phyloP scores from a whole-genome alignment of 176 grass and related monocot genomes.

The Carex scoparia region DNA sequence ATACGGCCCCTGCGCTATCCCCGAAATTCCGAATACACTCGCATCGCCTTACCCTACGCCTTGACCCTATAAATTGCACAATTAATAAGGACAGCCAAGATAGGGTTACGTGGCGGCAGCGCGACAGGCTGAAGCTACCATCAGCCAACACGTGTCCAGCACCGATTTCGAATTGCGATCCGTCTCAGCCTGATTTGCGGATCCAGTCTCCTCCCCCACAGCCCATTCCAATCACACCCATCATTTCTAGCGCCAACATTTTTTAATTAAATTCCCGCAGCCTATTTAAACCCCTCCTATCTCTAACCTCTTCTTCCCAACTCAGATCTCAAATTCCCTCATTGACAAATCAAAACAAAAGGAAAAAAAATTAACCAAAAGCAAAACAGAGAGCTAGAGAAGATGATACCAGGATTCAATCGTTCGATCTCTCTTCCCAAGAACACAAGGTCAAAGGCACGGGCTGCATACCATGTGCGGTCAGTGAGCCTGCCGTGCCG shows the following conservation, averaged over 20 bases:
- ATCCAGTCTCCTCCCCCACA: background rate
- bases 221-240: background rate
- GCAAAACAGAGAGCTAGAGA: background rate
- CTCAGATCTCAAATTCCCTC: background rate
- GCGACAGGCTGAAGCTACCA: background rate
- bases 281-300: conserved; percentile 1
- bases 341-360: background rate
- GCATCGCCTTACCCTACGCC: background rate
- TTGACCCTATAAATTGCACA: background rate
- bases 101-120: background rate
- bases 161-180: background rate
- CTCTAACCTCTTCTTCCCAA: background rate
- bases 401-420: conserved; percentile 42
- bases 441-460: conserved; percentile 19
- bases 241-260: background rate
- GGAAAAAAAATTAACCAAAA: background rate
- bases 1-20: too few species aligned
- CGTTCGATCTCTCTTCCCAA: conserved; percentile 58
- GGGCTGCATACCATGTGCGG: conserved; percentile 27
- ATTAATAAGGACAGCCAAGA: background rate
- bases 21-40: too few species aligned
- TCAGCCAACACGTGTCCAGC: background rate
- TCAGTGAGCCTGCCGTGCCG: conserved; percentile 53
- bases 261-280: background rate
- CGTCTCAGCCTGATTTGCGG: background rate